A percentile compares a stretch with the other conserved stretches of the same genome.
phyloP scores from a whole-genome alignment of 768 basidiomycete species.

The Podaxis sp. region DNA sequence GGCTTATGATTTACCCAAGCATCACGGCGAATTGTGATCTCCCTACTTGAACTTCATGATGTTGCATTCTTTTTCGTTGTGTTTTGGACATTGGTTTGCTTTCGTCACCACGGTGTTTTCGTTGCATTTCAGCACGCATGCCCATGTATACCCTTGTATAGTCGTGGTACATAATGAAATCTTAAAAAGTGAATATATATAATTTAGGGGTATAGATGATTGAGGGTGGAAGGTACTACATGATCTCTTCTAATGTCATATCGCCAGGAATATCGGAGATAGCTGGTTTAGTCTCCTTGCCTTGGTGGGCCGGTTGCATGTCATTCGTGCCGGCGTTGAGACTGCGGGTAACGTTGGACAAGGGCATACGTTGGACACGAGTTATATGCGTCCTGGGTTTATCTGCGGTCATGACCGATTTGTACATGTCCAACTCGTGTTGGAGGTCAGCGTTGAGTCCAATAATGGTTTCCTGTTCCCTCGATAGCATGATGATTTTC shows the following conservation, averaged over 20 bases:
- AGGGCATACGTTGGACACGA: conserved; percentile 42
- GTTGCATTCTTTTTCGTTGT: background rate
- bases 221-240: conserved; percentile 13
- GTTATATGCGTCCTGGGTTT: conserved; percentile 55
- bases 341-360: conserved; percentile 40
- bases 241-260: conserved; percentile 48
- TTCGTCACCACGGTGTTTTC: background rate
- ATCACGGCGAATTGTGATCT: background rate
- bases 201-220: background rate
- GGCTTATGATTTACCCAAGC: background rate
- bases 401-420: conserved; percentile 44
- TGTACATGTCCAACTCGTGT: conserved; percentile 57
- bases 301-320: conserved; percentile 5
- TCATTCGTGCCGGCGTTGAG: conserved; percentile 19
- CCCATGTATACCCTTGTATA: background rate
- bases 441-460: conserved; percentile 42
- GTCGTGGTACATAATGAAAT: background rate
- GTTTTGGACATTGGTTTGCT: background rate
- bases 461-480: conserved; percentile 44
- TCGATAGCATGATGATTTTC: conserved; percentile 44
- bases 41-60: background rate
- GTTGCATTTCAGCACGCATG: background rate
- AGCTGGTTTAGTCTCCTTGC: conserved; percentile 8
- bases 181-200: background rate
- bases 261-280: conserved; percentile 29